Base-by-base conservation (phyloP, 73 alveolate species). In the Tetrahymena thermophila region DNA sequence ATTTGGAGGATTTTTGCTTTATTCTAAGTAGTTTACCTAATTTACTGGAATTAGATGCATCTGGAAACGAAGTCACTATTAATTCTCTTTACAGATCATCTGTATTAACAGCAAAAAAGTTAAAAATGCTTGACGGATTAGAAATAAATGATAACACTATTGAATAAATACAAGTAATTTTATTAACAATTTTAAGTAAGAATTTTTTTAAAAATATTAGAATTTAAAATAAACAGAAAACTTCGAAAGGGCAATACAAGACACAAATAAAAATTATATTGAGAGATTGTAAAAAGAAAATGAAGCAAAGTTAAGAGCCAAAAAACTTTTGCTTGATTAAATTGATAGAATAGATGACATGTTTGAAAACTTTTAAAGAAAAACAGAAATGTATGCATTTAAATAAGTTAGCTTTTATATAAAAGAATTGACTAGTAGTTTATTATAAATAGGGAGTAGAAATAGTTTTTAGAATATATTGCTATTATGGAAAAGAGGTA, bases 401-500 rank as follows among this genome's bases (percentile, higher is more conserved):
- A 28, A 25, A 25, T 25, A 3, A 25, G 17, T n/a, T 28, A 13
- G 4, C 9, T 2, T 71, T 0, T n/a, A 10, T 0, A 4, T 3
- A 28, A 3, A n/a, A 5, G n/a, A 28, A 71, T 23, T 25, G 3
- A 23, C 11, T 31, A 7, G 7, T 3, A 71, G 15, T 40, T 56
- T 56, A 11, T 71, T 71, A 0, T n/a, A 71, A 71, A 28, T 71
- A 71, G 89, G 21, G 94, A 94, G 28, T 85, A 85, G 93, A 94
- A 94, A 31, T 44, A 94, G 25, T 94, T 94, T 43, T 94, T 94
- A 43, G 96, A 94, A 11, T 94, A 85, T 85, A 94, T 94, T 7
- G 43, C 93, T 25, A 94, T 85, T 34, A 38, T 94, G 37, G 96
- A 94, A 42, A 93, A 85, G 28, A 94, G 93, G 42, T 85, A 94